Base-by-base conservation (phyloP, 192 early-diverging fungal species). In the Umbelopsis isabellina region DNA sequence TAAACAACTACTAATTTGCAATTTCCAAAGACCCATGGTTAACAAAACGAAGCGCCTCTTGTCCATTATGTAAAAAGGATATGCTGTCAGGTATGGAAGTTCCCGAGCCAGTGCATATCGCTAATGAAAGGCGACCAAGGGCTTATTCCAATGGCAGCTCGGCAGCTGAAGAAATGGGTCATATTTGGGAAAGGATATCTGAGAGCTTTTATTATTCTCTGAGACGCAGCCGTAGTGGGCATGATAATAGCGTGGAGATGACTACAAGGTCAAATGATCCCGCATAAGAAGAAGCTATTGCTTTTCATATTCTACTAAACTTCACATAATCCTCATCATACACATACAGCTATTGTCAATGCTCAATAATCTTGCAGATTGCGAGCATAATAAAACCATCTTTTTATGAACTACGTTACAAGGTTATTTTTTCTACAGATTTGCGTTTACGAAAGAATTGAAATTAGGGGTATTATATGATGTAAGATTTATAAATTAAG, bases 1-100 rank as follows among this genome's bases (percentile, higher is more conserved):
- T 13, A 3, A 45, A 11, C 4, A 49, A 46, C 4, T 9, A 18
- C 55, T 22, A 16, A 8, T 12, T 55, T 10, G 15, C 15, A 35
- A 10, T 49, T 49, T 25, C 30, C n/a, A 11, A 18, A 70, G 69
- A 70, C 45, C 49, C 44, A n/a, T 70, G 69, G 69, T 52, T 70
- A 20, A 70, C 53, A 10, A 70, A 70, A 46, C 48, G 51, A 45
- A 70, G 44, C 45, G 69, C 49, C 2, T 55, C 69, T 1, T 70
- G 69, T 23, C 69, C 69, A 12, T 53, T 70, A 20, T 70, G 69
- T 51, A 48, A 48, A 49, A 46, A 30, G 15, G 46, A 30, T 35
- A 7, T 46, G 45, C 11, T 49, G 27, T 20, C 66, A 23, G 11
- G 6, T 33, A 23, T 48, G 6, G 21, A 46, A 11, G 7, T 13